Evolutionary conservation across 2,329 filamentous ascomycete genomes (phyloP).

Genomic region (Penicillium sp.): DNA sequence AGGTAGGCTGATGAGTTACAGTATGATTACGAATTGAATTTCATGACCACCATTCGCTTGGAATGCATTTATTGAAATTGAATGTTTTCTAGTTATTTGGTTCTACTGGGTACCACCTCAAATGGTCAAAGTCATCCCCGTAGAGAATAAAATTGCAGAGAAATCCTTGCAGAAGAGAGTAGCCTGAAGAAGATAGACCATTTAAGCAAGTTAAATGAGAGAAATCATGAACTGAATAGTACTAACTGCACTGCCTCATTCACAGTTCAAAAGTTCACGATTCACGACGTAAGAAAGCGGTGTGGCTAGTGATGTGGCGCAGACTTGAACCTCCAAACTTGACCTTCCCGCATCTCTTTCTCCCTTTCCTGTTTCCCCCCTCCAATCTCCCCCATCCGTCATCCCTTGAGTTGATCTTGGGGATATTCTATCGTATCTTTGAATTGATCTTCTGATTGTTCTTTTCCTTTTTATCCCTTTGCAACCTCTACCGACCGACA

Average conservation of each 20-base stretch:
- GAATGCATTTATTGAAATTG: neutral
- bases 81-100: neutral
- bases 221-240: too few relatives aligned
- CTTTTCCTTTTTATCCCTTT: slow-evolving; percentile 1
- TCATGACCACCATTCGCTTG: neutral
- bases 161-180: neutral
- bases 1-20: neutral
- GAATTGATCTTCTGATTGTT: slow-evolving; percentile 14
- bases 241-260: neutral
- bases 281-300: slow-evolving; percentile 9
- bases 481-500: neutral
- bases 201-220: neutral
- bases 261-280: neutral
- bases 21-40: neutral
- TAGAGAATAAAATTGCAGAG: neutral
- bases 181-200: neutral
- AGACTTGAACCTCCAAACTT: slow-evolving; percentile 24
- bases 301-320: slow-evolving; percentile 26
- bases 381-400: slow-evolving; percentile 14
- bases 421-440: slow-evolving; percentile 8
- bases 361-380: slow-evolving; percentile 22
- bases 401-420: slow-evolving; percentile 22
- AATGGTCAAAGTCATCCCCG: neutral
- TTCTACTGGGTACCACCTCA: neutral
- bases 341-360: slow-evolving; percentile 27